Evolutionary conservation across 371 early-diverging fungal species (phyloP).

Genomic region (Apophysomyces trapeziformis): DNA sequence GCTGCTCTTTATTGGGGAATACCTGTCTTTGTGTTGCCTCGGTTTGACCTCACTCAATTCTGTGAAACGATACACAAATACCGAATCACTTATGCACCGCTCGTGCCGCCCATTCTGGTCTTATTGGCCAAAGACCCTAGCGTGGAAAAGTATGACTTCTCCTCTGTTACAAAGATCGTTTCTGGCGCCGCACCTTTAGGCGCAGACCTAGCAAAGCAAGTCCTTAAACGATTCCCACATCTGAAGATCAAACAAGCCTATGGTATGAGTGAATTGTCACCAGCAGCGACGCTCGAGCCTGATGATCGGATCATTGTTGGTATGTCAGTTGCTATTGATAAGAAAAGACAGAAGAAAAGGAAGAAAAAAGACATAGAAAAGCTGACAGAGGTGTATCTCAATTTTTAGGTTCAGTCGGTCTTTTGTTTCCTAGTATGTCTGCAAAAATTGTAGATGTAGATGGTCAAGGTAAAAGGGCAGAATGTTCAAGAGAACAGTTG

Average conservation of each 20-base stretch:
- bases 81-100: constrained; percentile 60
- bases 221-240: constrained; percentile 50
- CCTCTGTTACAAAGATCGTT: constrained; percentile 58
- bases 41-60: constrained; percentile 66
- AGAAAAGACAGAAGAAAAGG: constrained; percentile 18
- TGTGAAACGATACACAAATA: constrained; percentile 60
- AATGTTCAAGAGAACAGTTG: constrained; percentile 34
- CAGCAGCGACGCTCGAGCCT: constrained; percentile 27
- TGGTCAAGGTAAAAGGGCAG: constrained; percentile 51
- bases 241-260: constrained; percentile 51
- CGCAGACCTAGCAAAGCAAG: constrained; percentile 49
- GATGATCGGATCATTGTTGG: constrained; percentile 17
- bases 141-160: constrained; percentile 68
- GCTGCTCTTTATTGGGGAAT: constrained; percentile 34
- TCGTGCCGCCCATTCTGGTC: constrained; percentile 83
- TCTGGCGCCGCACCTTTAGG: constrained; percentile 88
- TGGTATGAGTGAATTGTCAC: constrained; percentile 70
- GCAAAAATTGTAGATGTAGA: constrained; percentile 72
- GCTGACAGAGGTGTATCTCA: constrained; percentile 11
- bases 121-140: constrained; percentile 65
- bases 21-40: constrained; percentile 60
- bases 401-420: constrained; percentile 69
- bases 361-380: too few relatives aligned
- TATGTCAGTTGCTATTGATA: not conserved
- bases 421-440: constrained; percentile 67